Evolutionary conservation across 2,329 filamentous ascomycete genomes (phyloP).

Genomic region (Fusarium sambucinum): DNA sequence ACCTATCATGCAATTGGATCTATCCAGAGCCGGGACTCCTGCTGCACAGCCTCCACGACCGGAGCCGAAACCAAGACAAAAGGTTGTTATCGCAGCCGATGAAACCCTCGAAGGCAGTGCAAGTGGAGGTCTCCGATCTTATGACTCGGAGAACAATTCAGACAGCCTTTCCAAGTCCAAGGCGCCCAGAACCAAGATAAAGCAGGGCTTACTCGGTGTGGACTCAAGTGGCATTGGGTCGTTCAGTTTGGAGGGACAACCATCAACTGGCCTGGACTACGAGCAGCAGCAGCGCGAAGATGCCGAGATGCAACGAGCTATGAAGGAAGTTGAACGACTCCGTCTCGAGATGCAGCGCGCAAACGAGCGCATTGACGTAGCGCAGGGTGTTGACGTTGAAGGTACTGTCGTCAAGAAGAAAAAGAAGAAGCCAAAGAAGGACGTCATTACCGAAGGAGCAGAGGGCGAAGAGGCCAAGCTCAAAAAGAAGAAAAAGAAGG

Average conservation of each 20-base stretch:
- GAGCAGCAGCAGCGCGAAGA: constrained; percentile 81
- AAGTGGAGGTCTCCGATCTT: constrained; percentile 61
- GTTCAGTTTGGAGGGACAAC: constrained; percentile 72
- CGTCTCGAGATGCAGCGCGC: constrained; percentile 90
- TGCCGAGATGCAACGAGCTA: constrained; percentile 86
- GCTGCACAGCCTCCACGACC: constrained; percentile 51
- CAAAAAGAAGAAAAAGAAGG: constrained; percentile 54
- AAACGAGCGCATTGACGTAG: constrained; percentile 79
- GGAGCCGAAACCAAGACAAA: constrained; percentile 63
- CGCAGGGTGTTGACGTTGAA: constrained; percentile 74
- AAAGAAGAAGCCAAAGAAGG: constrained; percentile 64
- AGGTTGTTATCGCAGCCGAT: constrained; percentile 77
- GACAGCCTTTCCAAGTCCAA: constrained; percentile 63
- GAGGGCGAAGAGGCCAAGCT: constrained; percentile 38
- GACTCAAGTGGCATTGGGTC: constrained; percentile 85
- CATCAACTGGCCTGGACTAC: constrained; percentile 62
- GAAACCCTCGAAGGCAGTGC: constrained; percentile 73
- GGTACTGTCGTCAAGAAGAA: constrained; percentile 77
- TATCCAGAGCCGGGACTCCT: constrained; percentile 65
- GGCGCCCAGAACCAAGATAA: constrained; percentile 67
- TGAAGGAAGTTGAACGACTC: constrained; percentile 88
- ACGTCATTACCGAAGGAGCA: constrained; percentile 19
- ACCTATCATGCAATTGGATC: constrained; percentile 91
- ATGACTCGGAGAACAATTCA: constrained; percentile 67
- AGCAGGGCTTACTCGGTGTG: constrained; percentile 79